Evolutionary conservation across 495 filamentous ascomycete genomes (phyloP), one percentile per base, ranked within the genome.

Genomic region (Lichenothelia convexa): DNA sequence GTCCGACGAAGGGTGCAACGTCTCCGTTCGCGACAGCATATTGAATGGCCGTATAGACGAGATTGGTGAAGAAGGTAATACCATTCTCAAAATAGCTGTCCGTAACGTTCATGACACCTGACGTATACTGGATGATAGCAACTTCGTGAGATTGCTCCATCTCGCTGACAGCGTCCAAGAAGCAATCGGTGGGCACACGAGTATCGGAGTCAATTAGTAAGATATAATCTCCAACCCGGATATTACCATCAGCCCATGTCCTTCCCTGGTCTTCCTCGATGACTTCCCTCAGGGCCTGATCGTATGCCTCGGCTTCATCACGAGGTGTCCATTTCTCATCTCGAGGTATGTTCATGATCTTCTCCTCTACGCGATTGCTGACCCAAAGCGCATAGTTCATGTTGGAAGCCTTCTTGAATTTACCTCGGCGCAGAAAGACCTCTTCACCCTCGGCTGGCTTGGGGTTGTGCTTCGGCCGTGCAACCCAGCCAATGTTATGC

Each of bases 21-120:
- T 86, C 80, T 30, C 80, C 80, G 56, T 83, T 84, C 16, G 78
- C 67, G 45, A 84, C 78, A 32, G 79, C 75, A 53, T 76, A 86
- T 8, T 67, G 62, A 41, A 86, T 86, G 33, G 77, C 75, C 21
- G 65, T 78, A 54, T 85, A 86, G 51, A 86, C 75, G 13, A 86
- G 65, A 51, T 85, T 75, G 32, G 80, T 86, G 61, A 86, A 86
- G 62, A 83, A 86, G 23, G 78, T 82, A 45, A 84, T 81, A 36
- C 60, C 61, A 24, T 51, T 50, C 43, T 64, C 61, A 46, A 64
- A 64, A 46, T 53, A 59, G 41, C 39, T 58, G 34, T 59, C 41
- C 2, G 54, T 54, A 19, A 64, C 57, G 24, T 62, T 58, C 57
- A 62, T 61, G 44, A 66, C 62, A 41, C 62, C 60, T 21, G 62